Evolutionary conservation across 208 protist species (phyloP), one percentile per base, ranked within the genome.

Genomic region (Crithidia brevicula): DNA sequence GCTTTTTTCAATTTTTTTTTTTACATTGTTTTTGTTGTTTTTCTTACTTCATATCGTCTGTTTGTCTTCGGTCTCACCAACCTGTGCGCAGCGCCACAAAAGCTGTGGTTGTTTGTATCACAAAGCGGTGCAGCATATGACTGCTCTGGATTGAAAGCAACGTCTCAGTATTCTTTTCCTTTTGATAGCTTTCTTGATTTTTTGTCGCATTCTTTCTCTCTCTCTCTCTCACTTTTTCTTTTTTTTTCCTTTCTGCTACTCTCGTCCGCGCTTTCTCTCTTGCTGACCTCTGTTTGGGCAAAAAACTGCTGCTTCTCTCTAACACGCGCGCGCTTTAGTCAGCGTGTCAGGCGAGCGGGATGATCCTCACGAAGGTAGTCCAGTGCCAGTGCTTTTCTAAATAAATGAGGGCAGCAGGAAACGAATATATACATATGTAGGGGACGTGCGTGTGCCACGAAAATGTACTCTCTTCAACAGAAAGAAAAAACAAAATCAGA

Each of bases 301-400:
- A n/a, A n/a, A n/a, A n/a, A n/a, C n/a, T n/a, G n/a, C n/a, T n/a
- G n/a, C n/a, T n/a, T n/a, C n/a, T n/a, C n/a, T n/a, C n/a, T n/a
- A n/a, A n/a, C n/a, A n/a, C n/a, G n/a, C n/a, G n/a, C n/a, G n/a
- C n/a, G n/a, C n/a, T n/a, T n/a, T n/a, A n/a, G n/a, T n/a, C n/a
- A n/a, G n/a, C n/a, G n/a, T n/a, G n/a, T n/a, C n/a, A n/a, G n/a
- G n/a, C n/a, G n/a, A n/a, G n/a, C n/a, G 31, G 58, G 8, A 63
- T 36, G 36, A 52, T 52, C 43, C 43, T 52, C 58, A 63, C 58
- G 58, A 63, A 50, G 58, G 43, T 40, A 49, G 56, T 61, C 34
- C 34, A 61, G 40, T 40, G 11, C 25, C 9, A 5, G 53, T 45
- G 53, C 5, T 58, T 5, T 18, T 58, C 8, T 58, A 25, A 34